phyloP scores from a whole-genome alignment of 108 stramenopile species.

The Pseudonitzschia multistriata region DNA sequence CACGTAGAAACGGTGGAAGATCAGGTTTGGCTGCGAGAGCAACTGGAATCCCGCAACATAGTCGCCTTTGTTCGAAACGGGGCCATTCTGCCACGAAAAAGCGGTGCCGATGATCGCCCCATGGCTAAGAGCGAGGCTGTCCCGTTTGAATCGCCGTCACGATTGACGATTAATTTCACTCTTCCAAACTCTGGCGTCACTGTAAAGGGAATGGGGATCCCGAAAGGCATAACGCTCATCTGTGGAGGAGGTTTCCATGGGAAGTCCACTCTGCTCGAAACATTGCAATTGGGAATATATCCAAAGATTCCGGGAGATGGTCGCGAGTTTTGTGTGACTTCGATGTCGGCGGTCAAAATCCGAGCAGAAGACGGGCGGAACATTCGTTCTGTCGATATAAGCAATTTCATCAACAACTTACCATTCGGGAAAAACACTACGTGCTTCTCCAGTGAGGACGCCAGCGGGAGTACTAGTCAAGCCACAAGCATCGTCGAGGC shows the following conservation, averaged over 20 bases:
- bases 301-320: conserved; percentile 91
- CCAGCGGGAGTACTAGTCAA: conserved; percentile 90
- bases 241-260: conserved; percentile 97
- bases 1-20: conserved; percentile 88
- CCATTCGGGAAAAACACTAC: conserved; percentile 61
- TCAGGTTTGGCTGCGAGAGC: conserved; percentile 75
- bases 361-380: conserved; percentile 95
- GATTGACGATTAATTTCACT: conserved; percentile 28
- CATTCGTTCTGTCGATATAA: conserved; percentile 83
- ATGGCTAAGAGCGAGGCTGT: conserved; percentile 77
- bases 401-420: conserved; percentile 90
- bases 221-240: conserved; percentile 86
- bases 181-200: conserved; percentile 38
- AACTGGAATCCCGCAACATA: conserved; percentile 58
- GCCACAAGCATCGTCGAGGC: conserved; percentile 87
- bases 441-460: conserved; percentile 81
- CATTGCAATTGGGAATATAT: conserved; percentile 84
- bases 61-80: conserved; percentile 82
- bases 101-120: conserved; percentile 66
- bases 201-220: conserved; percentile 82
- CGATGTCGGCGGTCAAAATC: conserved; percentile 74
- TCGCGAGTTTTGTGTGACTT: conserved; percentile 82
- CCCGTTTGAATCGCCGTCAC: conserved; percentile 61
- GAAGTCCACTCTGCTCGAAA: conserved; percentile 88
- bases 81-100: conserved; percentile 77